A percentile compares a stretch with the other conserved stretches of the same genome.
These are phyloP conservation scores for Pisolithus sp. DNA, from an alignment of 768 basidiomycete genomes.

Conservation along the genomic window DNA sequence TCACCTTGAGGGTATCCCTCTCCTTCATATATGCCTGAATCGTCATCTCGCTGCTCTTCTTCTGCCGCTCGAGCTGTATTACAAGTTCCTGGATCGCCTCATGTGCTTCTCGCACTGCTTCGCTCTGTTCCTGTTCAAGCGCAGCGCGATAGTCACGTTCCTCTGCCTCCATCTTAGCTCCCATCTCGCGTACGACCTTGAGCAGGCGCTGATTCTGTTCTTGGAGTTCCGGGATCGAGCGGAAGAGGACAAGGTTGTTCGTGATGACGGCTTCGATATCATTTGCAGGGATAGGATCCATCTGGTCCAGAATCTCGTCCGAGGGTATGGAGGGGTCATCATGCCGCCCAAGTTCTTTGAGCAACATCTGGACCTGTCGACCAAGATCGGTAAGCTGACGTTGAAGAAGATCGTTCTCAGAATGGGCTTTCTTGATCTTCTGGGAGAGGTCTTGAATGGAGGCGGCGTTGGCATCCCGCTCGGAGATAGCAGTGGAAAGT, in stretches of 20 bases:
- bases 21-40: slow-evolving; percentile 84
- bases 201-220: slow-evolving; percentile 88
- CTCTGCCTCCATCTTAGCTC: slow-evolving; percentile 76
- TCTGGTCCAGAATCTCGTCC: slow-evolving; percentile 52
- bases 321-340: slow-evolving; percentile 78
- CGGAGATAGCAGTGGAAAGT: slow-evolving; percentile 64
- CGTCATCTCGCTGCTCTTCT: slow-evolving; percentile 59
- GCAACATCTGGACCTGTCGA: slow-evolving; percentile 73
- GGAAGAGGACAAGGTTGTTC: slow-evolving; percentile 83
- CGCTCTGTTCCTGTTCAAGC: slow-evolving; percentile 68
- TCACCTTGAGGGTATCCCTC: slow-evolving; percentile 72
- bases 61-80: slow-evolving; percentile 71
- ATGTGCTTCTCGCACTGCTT: slow-evolving; percentile 83
- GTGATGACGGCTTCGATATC: slow-evolving; percentile 79
- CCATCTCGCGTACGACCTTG: slow-evolving; percentile 76
- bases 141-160: slow-evolving; percentile 68
- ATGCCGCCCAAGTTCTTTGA: slow-evolving; percentile 73
- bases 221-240: slow-evolving; percentile 73
- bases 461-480: slow-evolving; percentile 61
- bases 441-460: slow-evolving; percentile 55
- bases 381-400: slow-evolving; percentile 79
- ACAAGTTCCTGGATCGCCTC: slow-evolving; percentile 77
- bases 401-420: slow-evolving; percentile 63
- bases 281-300: slow-evolving; percentile 40
- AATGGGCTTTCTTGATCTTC: slow-evolving; percentile 50